phyloP scores from a whole-genome alignment of 2,329 filamentous ascomycete genomes.

The Sclerotinia nivalis region DNA sequence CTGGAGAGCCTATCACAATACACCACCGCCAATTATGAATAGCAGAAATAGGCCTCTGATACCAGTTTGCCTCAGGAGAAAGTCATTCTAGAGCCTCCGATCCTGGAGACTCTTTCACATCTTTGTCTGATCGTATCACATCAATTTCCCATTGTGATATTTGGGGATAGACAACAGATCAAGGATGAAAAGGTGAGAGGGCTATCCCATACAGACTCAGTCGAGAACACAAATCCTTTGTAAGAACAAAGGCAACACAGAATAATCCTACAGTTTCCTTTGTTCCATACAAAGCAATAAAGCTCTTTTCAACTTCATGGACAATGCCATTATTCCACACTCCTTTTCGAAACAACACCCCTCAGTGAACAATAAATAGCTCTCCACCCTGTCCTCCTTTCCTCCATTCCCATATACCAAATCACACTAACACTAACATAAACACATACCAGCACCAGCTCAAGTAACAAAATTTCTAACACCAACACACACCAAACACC shows the following conservation, averaged over 20 bases:
- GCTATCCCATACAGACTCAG: no score
- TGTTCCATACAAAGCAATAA: not conserved
- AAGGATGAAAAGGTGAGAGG: not conserved
- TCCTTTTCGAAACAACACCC: not conserved
- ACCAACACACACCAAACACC: not conserved
- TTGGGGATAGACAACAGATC: no score
- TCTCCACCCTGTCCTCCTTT: not conserved
- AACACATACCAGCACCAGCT: no score
- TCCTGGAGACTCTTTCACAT: not conserved
- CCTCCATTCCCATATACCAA: not conserved
- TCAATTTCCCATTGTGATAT: not conserved
- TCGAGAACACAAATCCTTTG: not conserved
- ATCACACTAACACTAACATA: not conserved
- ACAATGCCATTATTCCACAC: not conserved
- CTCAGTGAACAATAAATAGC: not conserved
- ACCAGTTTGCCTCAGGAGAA: not conserved
- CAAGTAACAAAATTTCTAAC: not conserved
- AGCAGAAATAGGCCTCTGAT: not conserved
- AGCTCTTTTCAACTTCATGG: not conserved
- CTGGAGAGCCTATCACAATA: not conserved
- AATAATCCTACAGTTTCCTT: not conserved
- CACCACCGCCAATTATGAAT: not conserved
- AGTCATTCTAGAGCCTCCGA: not conserved
- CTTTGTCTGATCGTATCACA: not conserved
- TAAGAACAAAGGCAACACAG: not conserved